Conservation (phyloP, 2,329 filamentous ascomycete genomes). For the Aspergillus versicolor region DNA sequence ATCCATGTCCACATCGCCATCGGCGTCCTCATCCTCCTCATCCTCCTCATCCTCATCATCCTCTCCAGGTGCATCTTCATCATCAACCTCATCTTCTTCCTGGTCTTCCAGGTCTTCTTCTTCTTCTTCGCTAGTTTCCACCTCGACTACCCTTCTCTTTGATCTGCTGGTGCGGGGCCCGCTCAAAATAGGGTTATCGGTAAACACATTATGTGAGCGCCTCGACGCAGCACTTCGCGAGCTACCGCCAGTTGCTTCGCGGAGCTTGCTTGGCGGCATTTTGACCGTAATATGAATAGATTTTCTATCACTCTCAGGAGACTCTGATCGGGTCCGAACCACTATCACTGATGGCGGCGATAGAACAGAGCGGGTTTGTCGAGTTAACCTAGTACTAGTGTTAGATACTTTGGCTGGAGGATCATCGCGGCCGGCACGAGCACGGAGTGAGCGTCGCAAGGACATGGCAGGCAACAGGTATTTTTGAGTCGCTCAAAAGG, state of each 20-base stretch:
- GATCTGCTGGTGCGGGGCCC: conserved; percentile 47
- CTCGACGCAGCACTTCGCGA: conserved; percentile 27
- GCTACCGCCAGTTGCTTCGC: conserved; percentile 44
- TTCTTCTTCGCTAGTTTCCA: conserved; percentile 47
- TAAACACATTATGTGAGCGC: conserved; percentile 45
- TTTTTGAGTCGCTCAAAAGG: conserved; percentile 4
- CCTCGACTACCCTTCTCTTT: conserved; percentile 46
- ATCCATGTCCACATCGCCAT: conserved; percentile 46
- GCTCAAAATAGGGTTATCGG: conserved; percentile 46
- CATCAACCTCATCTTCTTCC: conserved; percentile 41
- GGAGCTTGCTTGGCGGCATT: conserved; percentile 51
- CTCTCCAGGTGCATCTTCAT: conserved; percentile 38
- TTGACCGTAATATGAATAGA: conserved; percentile 50
- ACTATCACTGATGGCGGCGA: conserved; percentile 37
- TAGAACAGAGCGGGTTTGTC: conserved; percentile 31
- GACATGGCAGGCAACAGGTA: conserved; percentile 28
- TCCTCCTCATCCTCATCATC: conserved; percentile 28
- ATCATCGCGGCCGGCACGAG: conserved; percentile 30
- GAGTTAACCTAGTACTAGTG: conserved; percentile 36
- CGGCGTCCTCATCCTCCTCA: conserved; percentile 35
- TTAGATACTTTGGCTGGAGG: conserved; percentile 34
- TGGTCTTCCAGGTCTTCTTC: conserved; percentile 47
- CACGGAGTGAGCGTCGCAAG: conserved; percentile 40
- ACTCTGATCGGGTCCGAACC: conserved; percentile 34
- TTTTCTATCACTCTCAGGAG: conserved; percentile 37